Conservation (phyloP, 495 filamentous ascomycete genomes). For the Neurospora hispaniola region DNA sequence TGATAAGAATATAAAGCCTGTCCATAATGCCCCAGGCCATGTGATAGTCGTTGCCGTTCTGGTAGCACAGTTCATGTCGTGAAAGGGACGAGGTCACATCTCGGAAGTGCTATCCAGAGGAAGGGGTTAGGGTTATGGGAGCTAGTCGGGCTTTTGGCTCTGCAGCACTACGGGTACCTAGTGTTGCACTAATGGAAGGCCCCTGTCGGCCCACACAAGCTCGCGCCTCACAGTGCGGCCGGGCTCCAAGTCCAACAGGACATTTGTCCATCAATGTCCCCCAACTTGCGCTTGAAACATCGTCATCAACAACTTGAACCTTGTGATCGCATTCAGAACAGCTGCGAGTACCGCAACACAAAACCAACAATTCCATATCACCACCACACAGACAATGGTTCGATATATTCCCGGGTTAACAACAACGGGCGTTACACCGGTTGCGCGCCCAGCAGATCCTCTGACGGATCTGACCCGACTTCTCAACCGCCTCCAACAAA, state of each 20-base stretch:
- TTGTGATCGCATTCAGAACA: not conserved
- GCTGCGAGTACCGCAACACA: not conserved
- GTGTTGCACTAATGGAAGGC: not conserved
- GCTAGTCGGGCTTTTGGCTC: not conserved
- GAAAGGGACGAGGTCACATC: not conserved
- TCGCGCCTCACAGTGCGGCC: not conserved
- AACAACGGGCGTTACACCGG: not conserved
- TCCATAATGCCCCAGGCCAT: not conserved
- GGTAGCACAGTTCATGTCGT: not conserved
- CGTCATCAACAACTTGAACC: not conserved
- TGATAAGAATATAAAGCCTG: not conserved
- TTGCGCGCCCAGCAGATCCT: conserved; percentile 11
- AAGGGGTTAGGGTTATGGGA: not conserved
- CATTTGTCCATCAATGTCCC: not conserved
- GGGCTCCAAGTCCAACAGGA: not conserved
- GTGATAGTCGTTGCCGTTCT: not conserved
- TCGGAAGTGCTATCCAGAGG: not conserved
- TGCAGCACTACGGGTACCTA: not conserved
- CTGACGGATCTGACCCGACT: conserved; percentile 56
- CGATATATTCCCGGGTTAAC: conserved; percentile 16
- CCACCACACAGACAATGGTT: conserved; percentile 11
- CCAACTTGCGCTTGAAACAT: not conserved
- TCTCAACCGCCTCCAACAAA: conserved; percentile 62
- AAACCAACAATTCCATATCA: not conserved
- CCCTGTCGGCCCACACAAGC: not conserved